Conservation (phyloP, 441 rosid genomes). For the Gossypium davidsonii region DNA sequence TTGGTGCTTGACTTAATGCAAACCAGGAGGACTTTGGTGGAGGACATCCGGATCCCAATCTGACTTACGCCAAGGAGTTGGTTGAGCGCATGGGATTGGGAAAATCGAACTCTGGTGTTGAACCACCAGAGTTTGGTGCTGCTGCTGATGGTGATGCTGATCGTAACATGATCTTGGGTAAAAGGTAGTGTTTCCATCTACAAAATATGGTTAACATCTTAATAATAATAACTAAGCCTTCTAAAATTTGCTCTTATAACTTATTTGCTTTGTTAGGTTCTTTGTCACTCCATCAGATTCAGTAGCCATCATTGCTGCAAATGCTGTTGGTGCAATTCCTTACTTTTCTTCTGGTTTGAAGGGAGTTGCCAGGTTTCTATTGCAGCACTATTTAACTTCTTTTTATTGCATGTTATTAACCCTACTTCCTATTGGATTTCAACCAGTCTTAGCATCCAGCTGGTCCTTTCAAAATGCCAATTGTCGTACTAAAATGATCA, state of each 20-base stretch:
- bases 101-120: slow-evolving; percentile 50
- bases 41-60: slow-evolving; percentile 97
- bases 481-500: background rate
- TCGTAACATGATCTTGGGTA: slow-evolving; percentile 98
- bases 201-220: background rate
- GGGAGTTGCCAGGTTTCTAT: slow-evolving; percentile 89
- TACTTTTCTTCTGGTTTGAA: slow-evolving; percentile 88
- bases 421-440: background rate
- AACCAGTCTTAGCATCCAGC: background rate
- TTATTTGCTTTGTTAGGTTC: slow-evolving; percentile 46
- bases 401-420: background rate
- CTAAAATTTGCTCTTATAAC: slow-evolving; percentile 6
- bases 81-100: slow-evolving; percentile 92
- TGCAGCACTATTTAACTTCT: too few relatives aligned
- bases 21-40: slow-evolving; percentile 97
- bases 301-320: slow-evolving; percentile 94
- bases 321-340: slow-evolving; percentile 81
- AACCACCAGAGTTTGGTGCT: slow-evolving; percentile 96
- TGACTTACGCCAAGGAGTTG: slow-evolving; percentile 94
- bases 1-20: slow-evolving; percentile 8
- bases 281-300: slow-evolving; percentile 98
- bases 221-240: background rate
- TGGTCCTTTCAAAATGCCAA: background rate
- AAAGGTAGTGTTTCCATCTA: slow-evolving; percentile 44
- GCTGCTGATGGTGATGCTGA: slow-evolving; percentile 99